Evolutionary conservation across 768 basidiomycete genomes (phyloP).

Genomic region (Lactarius deliciosus): DNA sequence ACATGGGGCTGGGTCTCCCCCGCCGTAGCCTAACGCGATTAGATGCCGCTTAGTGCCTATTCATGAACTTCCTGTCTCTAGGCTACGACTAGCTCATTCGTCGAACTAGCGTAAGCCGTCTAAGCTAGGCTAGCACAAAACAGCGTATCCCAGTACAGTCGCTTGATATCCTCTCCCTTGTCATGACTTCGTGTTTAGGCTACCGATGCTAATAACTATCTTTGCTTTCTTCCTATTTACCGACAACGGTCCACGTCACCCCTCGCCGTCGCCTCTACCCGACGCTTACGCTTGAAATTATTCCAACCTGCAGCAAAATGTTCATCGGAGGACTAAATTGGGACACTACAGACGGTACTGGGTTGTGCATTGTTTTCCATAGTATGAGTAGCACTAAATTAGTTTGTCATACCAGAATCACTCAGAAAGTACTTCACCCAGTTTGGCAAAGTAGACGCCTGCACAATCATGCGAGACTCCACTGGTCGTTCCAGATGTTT

Average conservation of each 20-base stretch:
- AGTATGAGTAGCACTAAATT: slow-evolving; percentile 41
- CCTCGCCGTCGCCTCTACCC: slow-evolving; percentile 22
- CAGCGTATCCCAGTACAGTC: slow-evolving; percentile 62
- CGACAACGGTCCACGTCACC: slow-evolving; percentile 23
- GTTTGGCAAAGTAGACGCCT: slow-evolving; percentile 94
- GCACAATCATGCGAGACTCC: slow-evolving; percentile 97
- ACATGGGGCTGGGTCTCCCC: slow-evolving; percentile 20
- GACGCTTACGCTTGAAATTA: slow-evolving; percentile 19
- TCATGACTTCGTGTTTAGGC: slow-evolving; percentile 59
- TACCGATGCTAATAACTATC: slow-evolving; percentile 74
- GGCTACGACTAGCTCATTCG: slow-evolving; percentile 31
- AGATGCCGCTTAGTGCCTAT: slow-evolving; percentile 28
- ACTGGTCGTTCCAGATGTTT: slow-evolving; percentile 93
- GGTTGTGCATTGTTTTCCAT: slow-evolving; percentile 40
- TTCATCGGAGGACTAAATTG: slow-evolving; percentile 98
- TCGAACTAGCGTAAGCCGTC: slow-evolving; percentile 41
- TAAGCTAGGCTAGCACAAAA: slow-evolving; percentile 53
- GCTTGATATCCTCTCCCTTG: slow-evolving; percentile 50
- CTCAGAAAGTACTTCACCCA: slow-evolving; percentile 86
- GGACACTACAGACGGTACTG: slow-evolving; percentile 95
- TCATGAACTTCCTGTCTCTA: slow-evolving; percentile 26
- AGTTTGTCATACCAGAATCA: slow-evolving; percentile 48
- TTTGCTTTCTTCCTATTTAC: slow-evolving; percentile 45
- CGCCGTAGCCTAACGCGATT: slow-evolving; percentile 38
- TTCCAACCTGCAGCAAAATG: slow-evolving; percentile 78